Evolutionary conservation across 768 basidiomycete species (phyloP), one percentile per base, ranked within the genome.

Genomic region (Leucosporidium creatinivorum): DNA sequence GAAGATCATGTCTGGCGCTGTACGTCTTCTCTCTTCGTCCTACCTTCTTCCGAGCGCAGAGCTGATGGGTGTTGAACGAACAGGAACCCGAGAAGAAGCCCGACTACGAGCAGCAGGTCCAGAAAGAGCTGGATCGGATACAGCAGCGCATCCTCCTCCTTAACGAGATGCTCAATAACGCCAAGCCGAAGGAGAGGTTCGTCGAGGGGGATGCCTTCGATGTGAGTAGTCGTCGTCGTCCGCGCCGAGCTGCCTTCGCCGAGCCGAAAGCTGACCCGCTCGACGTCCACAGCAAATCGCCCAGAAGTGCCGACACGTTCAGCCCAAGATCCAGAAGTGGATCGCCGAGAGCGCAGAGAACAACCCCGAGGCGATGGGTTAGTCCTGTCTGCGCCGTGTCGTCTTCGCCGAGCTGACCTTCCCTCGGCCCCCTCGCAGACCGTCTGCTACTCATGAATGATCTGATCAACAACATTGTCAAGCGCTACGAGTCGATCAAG

Each of bases 311-410:
- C 82, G 81, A 33, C 83, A 84, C 55, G 93, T 93, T 3, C 84
- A 93, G 57, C 96, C 96, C 0, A 97, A 89, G 80, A 84, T 98
- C 55, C 96, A 99, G 79, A 94, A 92, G 75, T 98, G 96, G 94
- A 89, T 98, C 66, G 90, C 89, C 15, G 92, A 97, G 73, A 92
- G 91, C 23, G 88, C 92, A 74, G 82, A 86, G 3, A 88, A 92
- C 50, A 91, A 93, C 78, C 85, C 91, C 4, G 91, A 93, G 71
- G 89, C 91, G 39, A 84, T 97, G 72, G 89, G 91, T 93, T 74
- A 67, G 84, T 79, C 21, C 21, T 9, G 66, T 18, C 33, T 28
- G 57, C 28, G 9, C 39, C 33, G 33, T 26, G 13, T 9, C 3
- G 23, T 3, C 18, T 25, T 21, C 25, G 57, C 51, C 25, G 59